These are phyloP conservation scores for Scleroderma citrinum DNA, from an alignment of 768 basidiomycete species.

Conservation along the genomic window DNA sequence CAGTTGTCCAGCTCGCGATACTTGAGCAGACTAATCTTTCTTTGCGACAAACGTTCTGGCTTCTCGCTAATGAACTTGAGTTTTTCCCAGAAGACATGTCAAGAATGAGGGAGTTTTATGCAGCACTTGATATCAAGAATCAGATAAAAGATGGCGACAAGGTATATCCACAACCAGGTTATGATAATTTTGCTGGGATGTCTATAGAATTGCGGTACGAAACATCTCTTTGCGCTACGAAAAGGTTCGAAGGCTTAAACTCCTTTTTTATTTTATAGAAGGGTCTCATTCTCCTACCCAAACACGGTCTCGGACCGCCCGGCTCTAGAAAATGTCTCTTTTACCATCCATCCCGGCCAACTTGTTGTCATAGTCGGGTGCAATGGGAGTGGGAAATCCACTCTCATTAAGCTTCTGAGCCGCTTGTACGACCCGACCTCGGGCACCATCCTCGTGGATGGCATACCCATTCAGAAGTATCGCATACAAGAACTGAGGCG, in stretches of 20 bases:
- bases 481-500: slow-evolving; percentile 28
- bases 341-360: slow-evolving; percentile 27
- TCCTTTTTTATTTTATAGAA: slow-evolving; percentile 24
- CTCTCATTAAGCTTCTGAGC: slow-evolving; percentile 36
- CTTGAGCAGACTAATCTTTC: slow-evolving; percentile 21
- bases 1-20: slow-evolving; percentile 26
- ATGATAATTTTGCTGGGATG: slow-evolving; percentile 10
- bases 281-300: slow-evolving; percentile 51
- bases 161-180: slow-evolving; percentile 18
- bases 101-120: slow-evolving; percentile 20
- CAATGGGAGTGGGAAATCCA: slow-evolving; percentile 31
- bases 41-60: slow-evolving; percentile 18
- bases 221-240: too few relatives aligned
- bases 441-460: slow-evolving; percentile 38
- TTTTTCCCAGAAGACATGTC: slow-evolving; percentile 13
- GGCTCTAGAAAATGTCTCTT: slow-evolving; percentile 23
- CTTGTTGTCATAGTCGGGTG: slow-evolving; percentile 31
- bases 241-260: neutral
- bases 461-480: slow-evolving; percentile 29
- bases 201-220: slow-evolving; percentile 15
- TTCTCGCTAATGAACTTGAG: slow-evolving; percentile 4
- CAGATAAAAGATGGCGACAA: slow-evolving; percentile 22
- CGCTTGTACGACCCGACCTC: slow-evolving; percentile 27
- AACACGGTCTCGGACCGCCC: slow-evolving; percentile 22
- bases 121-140: slow-evolving; percentile 13